Percentiles rank a stretch among this genome's conserved stretches.
phyloP scores from a whole-genome alignment of 2,329 filamentous ascomycete species.

The Fusarium solani-melongenae region DNA sequence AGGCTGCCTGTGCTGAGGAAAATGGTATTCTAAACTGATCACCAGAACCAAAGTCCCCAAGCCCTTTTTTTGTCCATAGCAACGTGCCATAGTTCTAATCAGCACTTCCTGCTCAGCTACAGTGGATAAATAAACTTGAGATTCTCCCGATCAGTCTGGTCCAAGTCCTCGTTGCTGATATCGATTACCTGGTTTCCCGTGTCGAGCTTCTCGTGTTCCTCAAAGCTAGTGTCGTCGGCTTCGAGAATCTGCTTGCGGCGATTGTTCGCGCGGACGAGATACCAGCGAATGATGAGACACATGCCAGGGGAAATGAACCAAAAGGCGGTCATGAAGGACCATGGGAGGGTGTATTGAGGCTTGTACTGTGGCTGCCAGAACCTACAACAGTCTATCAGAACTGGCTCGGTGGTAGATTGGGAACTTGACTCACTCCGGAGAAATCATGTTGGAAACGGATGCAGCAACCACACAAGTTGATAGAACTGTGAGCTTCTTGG shows the following conservation, averaged over 20 bases:
- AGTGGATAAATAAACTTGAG: background rate
- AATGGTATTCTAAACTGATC: background rate
- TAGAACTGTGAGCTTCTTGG: background rate
- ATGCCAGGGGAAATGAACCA: background rate
- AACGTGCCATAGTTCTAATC: background rate
- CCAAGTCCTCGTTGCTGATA: background rate
- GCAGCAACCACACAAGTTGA: background rate
- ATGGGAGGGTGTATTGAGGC: background rate
- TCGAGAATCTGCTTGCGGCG: background rate
- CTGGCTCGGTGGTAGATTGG: background rate
- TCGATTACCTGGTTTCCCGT: background rate
- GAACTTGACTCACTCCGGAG: background rate
- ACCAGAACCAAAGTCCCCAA: background rate
- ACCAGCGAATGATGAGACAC: conserved; percentile 2
- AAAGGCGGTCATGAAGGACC: background rate
- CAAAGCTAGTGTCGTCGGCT: background rate
- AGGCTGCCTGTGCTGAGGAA: background rate
- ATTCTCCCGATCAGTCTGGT: background rate
- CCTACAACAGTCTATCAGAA: background rate
- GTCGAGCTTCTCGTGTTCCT: background rate
- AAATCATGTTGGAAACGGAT: background rate
- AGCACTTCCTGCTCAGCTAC: background rate
- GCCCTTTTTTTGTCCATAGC: background rate
- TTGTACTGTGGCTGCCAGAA: conserved; percentile 2
- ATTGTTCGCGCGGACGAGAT: background rate